Conservation (phyloP, 768 basidiomycete genomes). For the Gautieria morchelliformis region DNA sequence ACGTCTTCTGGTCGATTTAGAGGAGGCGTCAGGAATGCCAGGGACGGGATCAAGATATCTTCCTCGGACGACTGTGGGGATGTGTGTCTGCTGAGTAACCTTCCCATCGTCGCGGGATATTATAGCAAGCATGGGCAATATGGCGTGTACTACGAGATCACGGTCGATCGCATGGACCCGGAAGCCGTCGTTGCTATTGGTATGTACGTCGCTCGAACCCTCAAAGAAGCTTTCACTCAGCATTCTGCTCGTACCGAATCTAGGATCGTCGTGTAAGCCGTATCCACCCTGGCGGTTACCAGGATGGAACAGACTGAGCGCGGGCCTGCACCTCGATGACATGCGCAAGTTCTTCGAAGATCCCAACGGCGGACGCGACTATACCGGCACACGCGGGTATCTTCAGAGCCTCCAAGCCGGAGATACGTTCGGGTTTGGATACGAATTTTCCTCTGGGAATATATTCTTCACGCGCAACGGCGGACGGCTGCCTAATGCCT, state of each 20-base stretch:
- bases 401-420: slow-evolving; percentile 29
- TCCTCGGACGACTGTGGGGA: slow-evolving; percentile 36
- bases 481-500: slow-evolving; percentile 42
- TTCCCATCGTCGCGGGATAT: slow-evolving; percentile 51
- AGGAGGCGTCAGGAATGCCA: slow-evolving; percentile 30
- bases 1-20: slow-evolving; percentile 30
- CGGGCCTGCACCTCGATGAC: slow-evolving; percentile 61
- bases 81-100: slow-evolving; percentile 45
- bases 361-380: slow-evolving; percentile 54
- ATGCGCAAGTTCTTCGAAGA: slow-evolving; percentile 67
- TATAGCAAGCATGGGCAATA: slow-evolving; percentile 39
- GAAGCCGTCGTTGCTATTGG: slow-evolving; percentile 49
- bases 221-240: neutral
- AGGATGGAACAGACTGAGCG: slow-evolving; percentile 62
- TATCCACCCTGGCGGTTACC: slow-evolving; percentile 60
- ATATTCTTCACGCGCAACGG: slow-evolving; percentile 65
- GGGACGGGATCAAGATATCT: slow-evolving; percentile 29
- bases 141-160: slow-evolving; percentile 58
- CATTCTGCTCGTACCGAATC: neutral
- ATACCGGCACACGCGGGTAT: slow-evolving; percentile 19
- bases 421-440: slow-evolving; percentile 56
- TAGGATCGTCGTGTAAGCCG: slow-evolving; percentile 56
- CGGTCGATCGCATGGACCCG: slow-evolving; percentile 41
- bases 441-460: slow-evolving; percentile 40
- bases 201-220: slow-evolving; percentile 17